Base-by-base conservation (phyloP, 768 basidiomycete species). In the Russula sp. region DNA sequence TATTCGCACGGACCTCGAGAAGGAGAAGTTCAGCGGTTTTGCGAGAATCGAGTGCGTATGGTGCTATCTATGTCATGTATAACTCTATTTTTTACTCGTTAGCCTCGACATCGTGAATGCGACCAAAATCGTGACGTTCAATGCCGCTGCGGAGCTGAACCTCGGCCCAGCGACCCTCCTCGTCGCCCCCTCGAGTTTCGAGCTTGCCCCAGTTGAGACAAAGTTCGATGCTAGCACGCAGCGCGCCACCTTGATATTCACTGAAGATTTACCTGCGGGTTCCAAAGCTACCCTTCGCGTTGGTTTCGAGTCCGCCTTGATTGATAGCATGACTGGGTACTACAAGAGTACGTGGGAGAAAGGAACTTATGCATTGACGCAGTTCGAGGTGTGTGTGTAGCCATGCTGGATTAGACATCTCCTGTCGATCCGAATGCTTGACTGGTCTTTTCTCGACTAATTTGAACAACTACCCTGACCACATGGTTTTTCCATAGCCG, bases 281-380 rank as follows among this genome's bases (percentile, higher is more conserved):
- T 81, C 88, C 55, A 86, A 86, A 71, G 90, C 86, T 40, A 83
- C 85, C 67, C 74, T 98, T 58, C 84, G 80, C 67, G 76, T 94
- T 57, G 77, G 79, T 2, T 97, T 90, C 76, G 79, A 76, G 59
- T 86, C 85, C 14, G 78, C 83, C 69, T 79, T 98, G 51, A 84
- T 81, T 2, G 81, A 81, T 46, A 79, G 77, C 61, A 90, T 97
- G 92, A 83, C 83, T 72, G 94, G 92, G 30, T 93, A 94, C 75
- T 94, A 94, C 77, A 82, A 82, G 83, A 88, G 72, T 73, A 82
- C 48, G 81, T 85, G 54, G 87, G 86, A 36, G 81, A 84, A 68
- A 83, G 82, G 68, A 83, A 83, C 82, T 64, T 90, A 90, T 72
- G 81, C 88, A 32, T 78, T 98, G 58, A 97, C 96, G 40, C 95